phyloP scores from a whole-genome alignment of 306 rosid species.

The Luffa acutangula region DNA sequence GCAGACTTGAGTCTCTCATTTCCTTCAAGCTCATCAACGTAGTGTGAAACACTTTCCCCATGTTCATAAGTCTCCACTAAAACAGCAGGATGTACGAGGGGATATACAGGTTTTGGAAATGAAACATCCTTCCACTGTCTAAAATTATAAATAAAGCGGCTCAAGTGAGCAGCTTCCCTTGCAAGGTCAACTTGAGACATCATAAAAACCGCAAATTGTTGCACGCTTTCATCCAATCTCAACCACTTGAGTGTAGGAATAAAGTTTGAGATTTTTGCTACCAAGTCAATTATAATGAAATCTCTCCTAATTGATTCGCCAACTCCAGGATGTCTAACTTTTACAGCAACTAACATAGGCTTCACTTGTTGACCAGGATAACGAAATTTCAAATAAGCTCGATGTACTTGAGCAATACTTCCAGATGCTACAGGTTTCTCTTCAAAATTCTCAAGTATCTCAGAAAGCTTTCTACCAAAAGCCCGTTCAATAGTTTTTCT shows the following conservation, averaged over 20 bases:
- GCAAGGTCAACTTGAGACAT: constrained; percentile 99
- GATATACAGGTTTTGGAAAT: constrained; percentile 93
- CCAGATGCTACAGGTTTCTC: constrained; percentile 94
- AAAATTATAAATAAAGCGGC: constrained; percentile 88
- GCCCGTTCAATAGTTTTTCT: constrained; percentile 79
- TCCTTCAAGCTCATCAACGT: constrained; percentile 72
- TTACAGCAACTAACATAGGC: constrained; percentile 72
- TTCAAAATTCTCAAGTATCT: constrained; percentile 85
- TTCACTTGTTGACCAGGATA: constrained; percentile 80
- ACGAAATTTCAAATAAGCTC: constrained; percentile 67
- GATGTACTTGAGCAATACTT: constrained; percentile 95
- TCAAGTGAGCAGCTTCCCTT: constrained; percentile 97
- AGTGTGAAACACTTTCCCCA: constrained; percentile 82
- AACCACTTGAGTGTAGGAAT: constrained; percentile 83
- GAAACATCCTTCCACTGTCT: constrained; percentile 95
- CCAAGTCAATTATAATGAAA: constrained; percentile 63
- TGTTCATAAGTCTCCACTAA: constrained; percentile 92
- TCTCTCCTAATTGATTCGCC: constrained; percentile 95
- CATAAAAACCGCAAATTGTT: constrained; percentile 98
- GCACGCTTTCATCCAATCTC: constrained; percentile 96
- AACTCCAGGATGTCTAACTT: constrained; percentile 98
- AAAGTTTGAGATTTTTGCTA: constrained; percentile 59
- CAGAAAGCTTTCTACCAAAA: constrained; percentile 68
- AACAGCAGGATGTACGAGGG: constrained; percentile 96
- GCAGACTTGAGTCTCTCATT: constrained; percentile 67